Percentiles rank a stretch among this genome's conserved stretches.
Evolutionary conservation across 116 monocot species (phyloP).

Genomic region (Trichopus zeylanicus): DNA sequence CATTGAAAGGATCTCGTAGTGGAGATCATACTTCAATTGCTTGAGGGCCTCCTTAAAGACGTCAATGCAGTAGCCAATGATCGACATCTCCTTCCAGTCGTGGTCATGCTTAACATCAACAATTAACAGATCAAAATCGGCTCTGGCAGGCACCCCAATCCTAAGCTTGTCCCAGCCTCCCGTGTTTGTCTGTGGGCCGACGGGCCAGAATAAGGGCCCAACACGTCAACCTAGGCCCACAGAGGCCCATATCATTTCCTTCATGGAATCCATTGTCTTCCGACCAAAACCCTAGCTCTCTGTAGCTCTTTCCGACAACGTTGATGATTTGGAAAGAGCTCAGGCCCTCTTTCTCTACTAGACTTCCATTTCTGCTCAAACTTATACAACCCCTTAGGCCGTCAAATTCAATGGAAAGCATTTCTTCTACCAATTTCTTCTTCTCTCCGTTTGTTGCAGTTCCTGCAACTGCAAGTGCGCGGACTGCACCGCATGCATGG

Average conservation of each 20-base stretch:
- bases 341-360: background rate
- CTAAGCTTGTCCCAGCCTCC: conserved; percentile 13
- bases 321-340: conserved; percentile 15
- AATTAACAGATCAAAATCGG: conserved; percentile 8
- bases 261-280: conserved; percentile 21
- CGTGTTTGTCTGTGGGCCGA: conserved; percentile 4
- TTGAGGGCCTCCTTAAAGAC: conserved; percentile 13
- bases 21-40: conserved; percentile 12
- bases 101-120: background rate
- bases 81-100: background rate
- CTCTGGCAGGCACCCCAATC: conserved; percentile 15
- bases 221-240: background rate
- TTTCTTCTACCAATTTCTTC: conserved; percentile 5
- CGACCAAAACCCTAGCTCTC: conserved; percentile 27
- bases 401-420: background rate
- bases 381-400: conserved; percentile 23
- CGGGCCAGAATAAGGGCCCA: conserved; percentile 28
- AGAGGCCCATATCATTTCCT: too few species aligned
- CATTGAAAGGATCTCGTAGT: conserved; percentile 13
- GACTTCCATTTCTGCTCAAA: background rate
- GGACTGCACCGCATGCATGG: conserved; percentile 28
- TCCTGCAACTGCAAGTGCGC: conserved; percentile 5
- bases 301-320: conserved; percentile 25
- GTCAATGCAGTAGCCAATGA: conserved; percentile 25
- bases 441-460: background rate